These are phyloP conservation scores for Jackrogersella minutella DNA, from an alignment of 495 filamentous ascomycete species.

Conservation along the genomic window DNA sequence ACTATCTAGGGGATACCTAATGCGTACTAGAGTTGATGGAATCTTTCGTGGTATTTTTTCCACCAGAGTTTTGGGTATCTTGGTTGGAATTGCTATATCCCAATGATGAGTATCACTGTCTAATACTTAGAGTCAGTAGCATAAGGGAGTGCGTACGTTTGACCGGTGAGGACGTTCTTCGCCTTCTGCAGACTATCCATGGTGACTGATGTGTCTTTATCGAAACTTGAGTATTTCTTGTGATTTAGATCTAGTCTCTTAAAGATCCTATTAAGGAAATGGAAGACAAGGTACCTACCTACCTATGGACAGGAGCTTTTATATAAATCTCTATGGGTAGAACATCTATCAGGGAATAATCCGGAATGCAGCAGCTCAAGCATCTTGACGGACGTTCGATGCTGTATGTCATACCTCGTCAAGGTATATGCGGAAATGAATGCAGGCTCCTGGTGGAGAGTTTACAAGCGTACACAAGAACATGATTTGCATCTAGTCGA, in stretches of 20 bases:
- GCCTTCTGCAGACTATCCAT: constrained; percentile 39
- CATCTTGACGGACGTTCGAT: neutral
- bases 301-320: too few relatives aligned
- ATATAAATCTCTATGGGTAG: neutral
- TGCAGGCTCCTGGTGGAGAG: neutral
- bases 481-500: neutral
- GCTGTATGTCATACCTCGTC: neutral
- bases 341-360: neutral
- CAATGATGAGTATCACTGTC: neutral
- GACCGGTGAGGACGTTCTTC: constrained; percentile 39
- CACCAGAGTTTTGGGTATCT: constrained; percentile 41
- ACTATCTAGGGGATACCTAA: too few relatives aligned
- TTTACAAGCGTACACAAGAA: neutral
- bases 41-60: constrained; percentile 43
- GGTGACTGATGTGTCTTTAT: neutral
- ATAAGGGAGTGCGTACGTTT: constrained; percentile 18
- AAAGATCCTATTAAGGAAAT: too few relatives aligned
- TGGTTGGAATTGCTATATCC: constrained; percentile 45
- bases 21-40: constrained; percentile 43
- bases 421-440: neutral
- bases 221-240: too few relatives aligned
- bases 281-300: too few relatives aligned
- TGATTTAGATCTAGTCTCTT: too few relatives aligned
- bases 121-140: neutral
- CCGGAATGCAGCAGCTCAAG: neutral